Evolutionary conservation across 352 stramenopile genomes (phyloP), one percentile per base, ranked within the genome.

Genomic region (Pythium folliculosum): DNA sequence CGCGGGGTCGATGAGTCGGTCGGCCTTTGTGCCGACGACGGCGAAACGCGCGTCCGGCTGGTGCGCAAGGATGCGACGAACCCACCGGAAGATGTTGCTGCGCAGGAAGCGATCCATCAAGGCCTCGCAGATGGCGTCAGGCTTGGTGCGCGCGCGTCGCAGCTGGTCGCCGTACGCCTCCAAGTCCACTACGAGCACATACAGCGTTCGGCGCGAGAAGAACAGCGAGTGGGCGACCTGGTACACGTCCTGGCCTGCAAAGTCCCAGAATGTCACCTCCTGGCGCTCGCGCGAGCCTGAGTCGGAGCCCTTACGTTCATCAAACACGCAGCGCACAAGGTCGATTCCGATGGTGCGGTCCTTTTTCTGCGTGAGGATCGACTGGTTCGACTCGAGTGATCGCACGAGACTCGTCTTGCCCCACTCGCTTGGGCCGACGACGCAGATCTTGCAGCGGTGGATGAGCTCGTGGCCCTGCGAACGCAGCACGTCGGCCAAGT

Each of bases 11-110:
- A 52, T 3, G 22, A 63, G 32, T 17, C 45, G 13, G 45, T 71
- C 65, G 22, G 30, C 13, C 40, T 71, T 71, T 9, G 65, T 71
- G 1, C 57, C 65, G 10, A 62, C 52, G 13, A 71, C 32, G 1
- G 63, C 2, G 22, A 71, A 47, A 2, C 57, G 35, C 5, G 65
- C 58, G 3, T 67, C 65, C 14, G 51, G 65, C 14, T 66, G 45
- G 17, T 57, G 49, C 14, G 65, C 37, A 8, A 63, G 32, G 19
- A 71, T 66, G n/a, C 22, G 43, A 3, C 58, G 65, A 1, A 71
- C 35, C 57, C 65, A 71, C 0, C 58, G 48, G 23, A 59, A 59
- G 2, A 63, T 27, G 14, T 32, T 16, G 2, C 2, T 47, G 6
- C 35, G 19, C 22, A 70, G 5, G 23, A 65, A 70, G 9, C 47